These are phyloP conservation scores for Monilinia vaccinii-corymbosi DNA, from an alignment of 2,329 filamentous ascomycete species.

Conservation along the genomic window DNA sequence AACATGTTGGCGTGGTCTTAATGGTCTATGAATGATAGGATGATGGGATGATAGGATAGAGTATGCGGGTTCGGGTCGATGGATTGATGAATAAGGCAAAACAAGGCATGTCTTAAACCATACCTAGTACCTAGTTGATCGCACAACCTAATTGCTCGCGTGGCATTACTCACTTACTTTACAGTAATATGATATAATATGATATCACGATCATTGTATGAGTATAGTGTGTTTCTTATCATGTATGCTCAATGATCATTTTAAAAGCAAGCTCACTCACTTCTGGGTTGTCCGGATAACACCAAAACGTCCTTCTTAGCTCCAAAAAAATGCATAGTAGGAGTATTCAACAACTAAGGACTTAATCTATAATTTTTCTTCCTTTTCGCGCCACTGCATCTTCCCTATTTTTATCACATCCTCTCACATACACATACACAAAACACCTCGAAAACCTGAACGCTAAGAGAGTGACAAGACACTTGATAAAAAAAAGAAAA, in stretches of 20 bases:
- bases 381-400: too few species aligned
- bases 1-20: background rate
- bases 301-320: too few species aligned
- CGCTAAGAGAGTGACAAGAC: background rate
- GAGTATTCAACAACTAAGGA: too few species aligned
- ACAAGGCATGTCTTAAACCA: background rate
- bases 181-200: background rate
- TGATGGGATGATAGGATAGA: background rate
- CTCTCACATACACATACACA: too few species aligned
- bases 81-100: background rate
- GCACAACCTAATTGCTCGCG: background rate
- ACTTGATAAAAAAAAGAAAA: background rate
- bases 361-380: too few species aligned
- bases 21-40: background rate
- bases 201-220: background rate
- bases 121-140: background rate
- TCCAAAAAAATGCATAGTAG: too few species aligned
- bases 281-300: too few species aligned
- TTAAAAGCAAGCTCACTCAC: too few species aligned
- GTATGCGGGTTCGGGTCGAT: background rate
- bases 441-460: background rate
- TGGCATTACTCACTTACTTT: background rate
- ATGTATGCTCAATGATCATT: too few species aligned
- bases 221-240: too few species aligned
- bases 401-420: too few species aligned